phyloP scores from a whole-genome alignment of 345 rosid species.

The Schrenkiella parvula region DNA sequence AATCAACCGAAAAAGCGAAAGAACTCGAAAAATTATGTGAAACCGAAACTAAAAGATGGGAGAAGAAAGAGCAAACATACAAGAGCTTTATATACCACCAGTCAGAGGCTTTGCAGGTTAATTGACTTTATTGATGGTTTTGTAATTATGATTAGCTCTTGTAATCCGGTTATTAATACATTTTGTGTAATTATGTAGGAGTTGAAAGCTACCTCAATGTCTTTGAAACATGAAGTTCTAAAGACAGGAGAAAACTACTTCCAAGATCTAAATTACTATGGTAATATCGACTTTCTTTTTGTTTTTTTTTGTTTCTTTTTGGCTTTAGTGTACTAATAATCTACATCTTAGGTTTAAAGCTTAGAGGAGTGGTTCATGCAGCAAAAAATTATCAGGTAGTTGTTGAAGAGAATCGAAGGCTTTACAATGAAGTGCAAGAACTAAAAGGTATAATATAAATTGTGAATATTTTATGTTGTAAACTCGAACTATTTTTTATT shows the following conservation, averaged over 20 bases:
- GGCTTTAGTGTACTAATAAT: not conserved
- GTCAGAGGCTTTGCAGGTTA: slow-evolving; percentile 53
- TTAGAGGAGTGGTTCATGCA: slow-evolving; percentile 66
- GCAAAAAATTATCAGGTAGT: slow-evolving; percentile 66
- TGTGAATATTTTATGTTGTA: too few relatives aligned
- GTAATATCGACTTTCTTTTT: slow-evolving; percentile 44
- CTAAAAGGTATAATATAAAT: slow-evolving; percentile 93
- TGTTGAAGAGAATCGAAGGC: slow-evolving; percentile 69
- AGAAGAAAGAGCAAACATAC: slow-evolving; percentile 53
- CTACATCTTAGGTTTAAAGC: slow-evolving; percentile 49
- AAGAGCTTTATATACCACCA: slow-evolving; percentile 51
- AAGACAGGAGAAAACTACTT: slow-evolving; percentile 47
- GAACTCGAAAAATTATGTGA: slow-evolving; percentile 65
- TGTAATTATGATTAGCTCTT: not conserved
- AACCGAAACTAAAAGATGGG: slow-evolving; percentile 63
- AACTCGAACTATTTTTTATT: too few relatives aligned
- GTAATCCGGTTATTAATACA: not conserved
- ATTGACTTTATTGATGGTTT: slow-evolving; percentile 15
- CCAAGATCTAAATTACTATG: slow-evolving; percentile 56
- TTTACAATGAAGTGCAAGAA: slow-evolving; percentile 90
- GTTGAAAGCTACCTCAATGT: slow-evolving; percentile 51
- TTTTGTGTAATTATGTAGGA: slow-evolving; percentile 43
- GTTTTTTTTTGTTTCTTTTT: not conserved
- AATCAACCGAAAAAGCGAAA: slow-evolving; percentile 49
- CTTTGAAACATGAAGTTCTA: slow-evolving; percentile 57